Conservation (phyloP, 2,329 filamentous ascomycete genomes). For the Aspergillus japonicus region DNA sequence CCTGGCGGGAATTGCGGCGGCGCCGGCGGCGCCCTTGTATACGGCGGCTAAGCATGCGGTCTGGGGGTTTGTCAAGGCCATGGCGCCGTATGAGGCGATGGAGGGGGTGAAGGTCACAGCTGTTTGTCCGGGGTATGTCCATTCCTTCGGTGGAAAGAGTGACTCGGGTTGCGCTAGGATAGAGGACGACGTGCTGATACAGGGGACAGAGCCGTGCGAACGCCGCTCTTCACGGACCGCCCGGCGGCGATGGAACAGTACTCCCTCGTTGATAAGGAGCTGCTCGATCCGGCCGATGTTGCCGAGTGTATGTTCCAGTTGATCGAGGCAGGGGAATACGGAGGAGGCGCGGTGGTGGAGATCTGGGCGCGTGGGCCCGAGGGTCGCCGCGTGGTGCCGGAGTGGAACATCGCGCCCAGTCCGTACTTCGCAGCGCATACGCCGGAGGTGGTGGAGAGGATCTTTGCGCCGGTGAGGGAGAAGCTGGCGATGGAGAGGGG, state of each 20-base stretch:
- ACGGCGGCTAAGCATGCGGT: conserved; percentile 10
- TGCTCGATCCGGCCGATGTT: not conserved
- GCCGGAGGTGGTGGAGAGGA: not conserved
- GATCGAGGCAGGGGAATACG: not conserved
- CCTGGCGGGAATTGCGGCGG: not conserved
- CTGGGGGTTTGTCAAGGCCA: conserved; percentile 4
- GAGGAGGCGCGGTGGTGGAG: conserved; percentile 2
- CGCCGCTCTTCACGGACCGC: not conserved
- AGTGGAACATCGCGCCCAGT: not conserved
- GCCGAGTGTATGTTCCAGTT: conserved; percentile 1
- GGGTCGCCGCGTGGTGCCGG: not conserved
- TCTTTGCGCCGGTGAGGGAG: not conserved
- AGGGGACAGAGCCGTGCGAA: not conserved
- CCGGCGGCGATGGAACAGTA: not conserved
- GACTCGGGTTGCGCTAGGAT: too few relatives aligned
- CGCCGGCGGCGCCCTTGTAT: conserved; percentile 1
- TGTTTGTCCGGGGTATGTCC: conserved; percentile 9
- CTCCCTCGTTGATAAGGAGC: not conserved
- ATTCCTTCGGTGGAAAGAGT: too few relatives aligned
- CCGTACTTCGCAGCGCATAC: not conserved
- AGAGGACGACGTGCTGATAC: not conserved
- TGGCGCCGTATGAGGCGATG: not conserved
- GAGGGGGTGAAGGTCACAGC: conserved; percentile 9
- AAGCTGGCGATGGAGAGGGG: not conserved
- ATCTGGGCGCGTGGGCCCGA: not conserved